Evolutionary conservation across 1,284 basidiomycete genomes (phyloP), one percentile per base, ranked within the genome.

Genomic region (Boletellus sp.): DNA sequence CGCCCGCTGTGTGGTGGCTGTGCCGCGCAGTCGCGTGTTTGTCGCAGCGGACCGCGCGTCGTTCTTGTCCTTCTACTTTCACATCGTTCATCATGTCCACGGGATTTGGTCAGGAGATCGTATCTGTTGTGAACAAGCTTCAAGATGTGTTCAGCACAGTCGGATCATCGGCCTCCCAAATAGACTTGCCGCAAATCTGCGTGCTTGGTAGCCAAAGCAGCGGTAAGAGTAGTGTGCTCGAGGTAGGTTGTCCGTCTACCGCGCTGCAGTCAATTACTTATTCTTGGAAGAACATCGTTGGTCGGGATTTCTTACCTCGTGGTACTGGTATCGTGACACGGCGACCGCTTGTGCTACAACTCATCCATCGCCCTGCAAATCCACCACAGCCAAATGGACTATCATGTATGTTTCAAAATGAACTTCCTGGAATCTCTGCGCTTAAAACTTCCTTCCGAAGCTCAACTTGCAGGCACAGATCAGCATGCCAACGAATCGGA

Each of bases 271-370:
- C 23, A 30, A 36, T 11, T 45, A 35, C 37, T 45, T 6, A 43
- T n/a, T 16, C 9, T 38, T 39, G 40, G 14, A 38, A 96, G 91
- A 97, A 97, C 73, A 94, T 97, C 58, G 95, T 98, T 44, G 95
- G 94, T 50, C 81, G 94, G 58, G 94, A 96, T 70, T 98, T 98
- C 76, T 68, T 98, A 61, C 94, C 94, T 69, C 88, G 94, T 77
- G 95, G 94, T 61, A 90, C 91, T 55, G 95, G 95, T 69, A 99
- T 99, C 64, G 94, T 98, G 64, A 98, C 95, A 45, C 82, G 95
- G 64, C 83, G 95, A 65, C 94, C 94, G 46, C 71, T 96, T 68
- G 91, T 98, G 41, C 78, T 98, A 14, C 95, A 98, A 84, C 81
- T 98, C 42, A 95, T 97, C 65, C 84, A 98, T 70, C 77, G 92